Evolutionary conservation across 2,329 filamentous ascomycete species (phyloP).

Genomic region (Fusarium sp.): DNA sequence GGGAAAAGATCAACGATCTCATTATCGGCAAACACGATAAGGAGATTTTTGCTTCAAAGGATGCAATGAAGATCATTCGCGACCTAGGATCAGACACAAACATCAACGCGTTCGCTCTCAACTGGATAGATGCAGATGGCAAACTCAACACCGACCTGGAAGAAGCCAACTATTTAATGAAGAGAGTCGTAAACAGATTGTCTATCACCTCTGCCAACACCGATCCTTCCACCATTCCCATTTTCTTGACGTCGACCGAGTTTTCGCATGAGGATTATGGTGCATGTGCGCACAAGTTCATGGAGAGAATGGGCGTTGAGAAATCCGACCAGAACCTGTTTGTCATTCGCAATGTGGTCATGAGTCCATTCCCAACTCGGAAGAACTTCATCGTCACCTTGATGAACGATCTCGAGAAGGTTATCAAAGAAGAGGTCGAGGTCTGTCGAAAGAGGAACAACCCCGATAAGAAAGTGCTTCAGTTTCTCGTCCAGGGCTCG

Average conservation of each 20-base stretch:
- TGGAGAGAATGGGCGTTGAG: constrained; percentile 57
- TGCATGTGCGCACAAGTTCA: constrained; percentile 58
- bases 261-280: constrained; percentile 60
- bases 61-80: constrained; percentile 58
- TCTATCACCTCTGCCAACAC: constrained; percentile 59
- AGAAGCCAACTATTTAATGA: constrained; percentile 65
- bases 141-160: constrained; percentile 60
- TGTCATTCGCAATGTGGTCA: constrained; percentile 64
- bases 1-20: constrained; percentile 55
- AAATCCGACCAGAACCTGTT: constrained; percentile 56
- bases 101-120: constrained; percentile 62
- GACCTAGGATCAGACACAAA: constrained; percentile 62
- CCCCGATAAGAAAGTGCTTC: constrained; percentile 52
- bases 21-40: constrained; percentile 57
- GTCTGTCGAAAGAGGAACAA: constrained; percentile 56
- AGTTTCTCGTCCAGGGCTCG: constrained; percentile 57
- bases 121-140: constrained; percentile 59
- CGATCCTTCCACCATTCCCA: constrained; percentile 57
- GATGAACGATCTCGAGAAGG: constrained; percentile 52
- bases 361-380: constrained; percentile 61
- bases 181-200: constrained; percentile 58
- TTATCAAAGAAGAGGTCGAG: constrained; percentile 51
- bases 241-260: constrained; percentile 62
- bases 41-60: constrained; percentile 53
- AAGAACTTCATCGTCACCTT: constrained; percentile 58